phyloP scores from a whole-genome alignment of 2,329 filamentous ascomycete species.

The Apiospora malaysiana region DNA sequence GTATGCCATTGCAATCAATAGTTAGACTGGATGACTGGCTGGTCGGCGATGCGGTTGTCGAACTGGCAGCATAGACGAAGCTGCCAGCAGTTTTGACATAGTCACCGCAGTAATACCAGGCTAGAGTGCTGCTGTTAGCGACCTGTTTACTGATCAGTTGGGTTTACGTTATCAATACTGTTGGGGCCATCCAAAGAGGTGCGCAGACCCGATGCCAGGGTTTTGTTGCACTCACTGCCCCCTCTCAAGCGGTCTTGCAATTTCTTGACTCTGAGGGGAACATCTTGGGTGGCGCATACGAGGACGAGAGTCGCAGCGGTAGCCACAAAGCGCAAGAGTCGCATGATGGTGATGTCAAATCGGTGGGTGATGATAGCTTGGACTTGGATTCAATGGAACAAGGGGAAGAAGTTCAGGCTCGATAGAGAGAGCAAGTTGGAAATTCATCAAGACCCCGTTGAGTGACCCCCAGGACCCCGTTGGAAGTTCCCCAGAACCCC shows the following conservation, averaged over 20 bases:
- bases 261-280: constrained; percentile 35
- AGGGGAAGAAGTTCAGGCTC: neutral
- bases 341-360: neutral
- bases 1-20: constrained; percentile 62
- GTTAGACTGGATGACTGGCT: constrained; percentile 60
- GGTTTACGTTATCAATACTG: constrained; percentile 26
- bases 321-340: neutral
- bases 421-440: neutral
- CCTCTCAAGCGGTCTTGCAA: constrained; percentile 41
- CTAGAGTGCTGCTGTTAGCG: constrained; percentile 22
- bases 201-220: constrained; percentile 41
- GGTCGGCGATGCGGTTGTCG: constrained; percentile 39
- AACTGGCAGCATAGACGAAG: constrained; percentile 45
- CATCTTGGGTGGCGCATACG: constrained; percentile 17
- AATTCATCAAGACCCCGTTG: neutral
- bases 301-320: neutral
- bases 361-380: neutral
- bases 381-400: neutral
- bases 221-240: constrained; percentile 37
- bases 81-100: constrained; percentile 40
- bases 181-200: constrained; percentile 36
- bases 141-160: neutral
- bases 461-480: neutral
- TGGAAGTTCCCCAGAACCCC: neutral
- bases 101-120: constrained; percentile 51